Percentiles rank a stretch among this genome's conserved stretches.
Conservation (phyloP, 371 early-diverging fungal species). For the Actinomortierella wolfii region DNA sequence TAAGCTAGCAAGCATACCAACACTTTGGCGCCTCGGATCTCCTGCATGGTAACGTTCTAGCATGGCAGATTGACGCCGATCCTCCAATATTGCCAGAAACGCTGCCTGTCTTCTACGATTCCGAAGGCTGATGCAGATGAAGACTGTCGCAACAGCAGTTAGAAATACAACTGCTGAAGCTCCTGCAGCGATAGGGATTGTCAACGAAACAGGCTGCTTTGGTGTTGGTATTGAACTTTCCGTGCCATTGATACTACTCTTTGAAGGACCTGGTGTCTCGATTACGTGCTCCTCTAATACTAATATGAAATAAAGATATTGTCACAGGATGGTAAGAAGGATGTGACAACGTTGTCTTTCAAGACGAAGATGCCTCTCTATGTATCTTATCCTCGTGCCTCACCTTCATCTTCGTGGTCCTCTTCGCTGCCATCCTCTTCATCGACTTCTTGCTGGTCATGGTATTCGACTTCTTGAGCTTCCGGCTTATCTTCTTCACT, state of each 20-base stretch:
- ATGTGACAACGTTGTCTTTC: background rate
- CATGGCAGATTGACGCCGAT: constrained; percentile 22
- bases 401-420: constrained; percentile 2
- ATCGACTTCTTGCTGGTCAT: background rate
- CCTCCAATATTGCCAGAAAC: constrained; percentile 13
- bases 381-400: constrained; percentile 5
- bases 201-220: background rate
- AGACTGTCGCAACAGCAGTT: constrained; percentile 12
- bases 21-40: constrained; percentile 1
- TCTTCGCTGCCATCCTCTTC: constrained; percentile 5
- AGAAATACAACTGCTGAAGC: constrained; percentile 11
- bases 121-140: constrained; percentile 12
- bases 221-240: background rate
- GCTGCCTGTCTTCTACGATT: constrained; percentile 5
- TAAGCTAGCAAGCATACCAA: background rate
- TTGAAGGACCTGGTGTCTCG: too few relatives aligned
- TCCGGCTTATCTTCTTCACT: background rate
- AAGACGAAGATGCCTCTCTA: background rate
- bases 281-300: background rate
- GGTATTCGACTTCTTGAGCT: background rate
- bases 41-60: background rate
- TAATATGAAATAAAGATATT: background rate
- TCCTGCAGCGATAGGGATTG: constrained; percentile 22
- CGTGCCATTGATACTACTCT: too few relatives aligned
- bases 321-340: background rate